phyloP scores from a whole-genome alignment of 2,329 filamentous ascomycete genomes.

The Leptodontidium sp. region DNA sequence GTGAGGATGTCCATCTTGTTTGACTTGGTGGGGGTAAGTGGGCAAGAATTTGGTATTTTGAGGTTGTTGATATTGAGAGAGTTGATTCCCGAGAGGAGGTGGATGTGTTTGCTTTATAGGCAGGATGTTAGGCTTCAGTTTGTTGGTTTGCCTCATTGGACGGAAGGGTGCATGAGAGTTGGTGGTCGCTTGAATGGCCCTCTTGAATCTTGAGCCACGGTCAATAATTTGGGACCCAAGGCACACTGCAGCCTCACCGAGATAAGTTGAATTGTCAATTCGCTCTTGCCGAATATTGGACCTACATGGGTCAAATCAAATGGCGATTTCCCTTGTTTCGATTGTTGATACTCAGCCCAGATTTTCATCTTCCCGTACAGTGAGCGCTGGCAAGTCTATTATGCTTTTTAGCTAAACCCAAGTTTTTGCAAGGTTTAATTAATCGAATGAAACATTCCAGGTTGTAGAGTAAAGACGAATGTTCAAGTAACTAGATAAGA shows the following conservation, averaged over 20 bases:
- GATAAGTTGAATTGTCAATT: not conserved
- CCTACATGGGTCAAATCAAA: no score
- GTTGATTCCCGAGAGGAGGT: not conserved
- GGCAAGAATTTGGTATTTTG: no score
- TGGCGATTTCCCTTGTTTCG: no score
- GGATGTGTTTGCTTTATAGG: not conserved
- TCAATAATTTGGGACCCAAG: not conserved
- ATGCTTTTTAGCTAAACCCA: not conserved
- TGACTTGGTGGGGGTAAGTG: no score
- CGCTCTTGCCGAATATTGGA: no score
- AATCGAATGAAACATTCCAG: not conserved
- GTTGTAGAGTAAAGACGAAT: not conserved
- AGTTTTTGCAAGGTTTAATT: not conserved
- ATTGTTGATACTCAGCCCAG: no score
- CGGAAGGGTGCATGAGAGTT: not conserved
- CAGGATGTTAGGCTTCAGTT: not conserved
- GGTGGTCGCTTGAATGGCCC: not conserved
- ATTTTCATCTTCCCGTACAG: no score
- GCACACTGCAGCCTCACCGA: not conserved
- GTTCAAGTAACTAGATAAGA: no score
- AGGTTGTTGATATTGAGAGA: not conserved
- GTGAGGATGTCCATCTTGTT: conserved; percentile 3
- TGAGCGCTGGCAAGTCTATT: not conserved
- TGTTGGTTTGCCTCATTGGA: not conserved
- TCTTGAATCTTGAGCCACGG: not conserved